phyloP scores from a whole-genome alignment of 1,284 basidiomycete genomes.

The Hypsizygus ulmarius region DNA sequence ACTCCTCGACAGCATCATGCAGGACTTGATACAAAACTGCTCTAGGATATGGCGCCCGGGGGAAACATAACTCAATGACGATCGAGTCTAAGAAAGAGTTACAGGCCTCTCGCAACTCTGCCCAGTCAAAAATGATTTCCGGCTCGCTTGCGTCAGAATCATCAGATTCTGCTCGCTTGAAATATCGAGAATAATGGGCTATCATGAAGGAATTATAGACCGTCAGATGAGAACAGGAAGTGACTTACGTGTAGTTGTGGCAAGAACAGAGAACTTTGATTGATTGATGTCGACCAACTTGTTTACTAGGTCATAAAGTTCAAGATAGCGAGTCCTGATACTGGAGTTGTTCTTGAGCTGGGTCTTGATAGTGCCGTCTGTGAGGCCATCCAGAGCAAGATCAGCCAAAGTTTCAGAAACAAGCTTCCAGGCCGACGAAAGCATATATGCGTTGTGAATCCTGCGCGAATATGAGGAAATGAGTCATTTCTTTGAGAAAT shows the following conservation, averaged over 20 bases:
- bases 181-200: conserved; percentile 70
- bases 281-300: conserved; percentile 58
- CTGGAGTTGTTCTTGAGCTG: conserved; percentile 48
- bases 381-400: conserved; percentile 50
- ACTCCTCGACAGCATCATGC: conserved; percentile 65
- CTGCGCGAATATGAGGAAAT: conserved; percentile 33
- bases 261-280: conserved; percentile 59
- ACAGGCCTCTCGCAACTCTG: conserved; percentile 54
- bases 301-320: conserved; percentile 60
- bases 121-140: conserved; percentile 61
- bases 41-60: conserved; percentile 60
- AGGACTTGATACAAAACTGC: conserved; percentile 62
- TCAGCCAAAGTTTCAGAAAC: conserved; percentile 53
- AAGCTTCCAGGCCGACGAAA: conserved; percentile 73
- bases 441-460: conserved; percentile 74
- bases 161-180: conserved; percentile 44
- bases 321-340: conserved; percentile 59
- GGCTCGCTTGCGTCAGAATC: conserved; percentile 35
- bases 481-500: neutral
- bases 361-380: conserved; percentile 46
- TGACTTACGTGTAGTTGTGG: conserved; percentile 58
- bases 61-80: conserved; percentile 74
- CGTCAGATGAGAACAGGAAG: conserved; percentile 7
- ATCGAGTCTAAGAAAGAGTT: conserved; percentile 78
- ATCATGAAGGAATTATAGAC: conserved; percentile 10